Percentiles rank a stretch among this genome's conserved stretches.
Conservation (phyloP, 768 basidiomycete species). For the Phanerochaete sordida region DNA sequence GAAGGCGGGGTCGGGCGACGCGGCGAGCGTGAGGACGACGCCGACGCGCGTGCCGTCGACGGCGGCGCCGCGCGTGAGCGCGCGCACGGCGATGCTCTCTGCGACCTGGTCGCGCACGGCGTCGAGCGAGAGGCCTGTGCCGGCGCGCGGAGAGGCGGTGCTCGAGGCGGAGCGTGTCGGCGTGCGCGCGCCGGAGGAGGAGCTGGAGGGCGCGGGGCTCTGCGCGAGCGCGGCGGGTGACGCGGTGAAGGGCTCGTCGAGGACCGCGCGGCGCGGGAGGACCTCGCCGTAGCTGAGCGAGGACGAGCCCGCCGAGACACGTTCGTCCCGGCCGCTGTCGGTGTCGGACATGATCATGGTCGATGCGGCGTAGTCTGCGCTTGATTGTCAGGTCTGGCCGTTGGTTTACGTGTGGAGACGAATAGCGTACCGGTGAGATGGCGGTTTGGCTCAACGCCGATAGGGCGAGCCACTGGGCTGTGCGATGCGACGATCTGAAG, state of each 20-base stretch:
- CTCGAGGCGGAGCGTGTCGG: background rate
- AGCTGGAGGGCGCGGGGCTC: too few species aligned
- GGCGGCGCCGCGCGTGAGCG: slow-evolving; percentile 45
- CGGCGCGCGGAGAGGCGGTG: background rate
- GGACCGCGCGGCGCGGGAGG: background rate
- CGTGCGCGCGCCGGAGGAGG: background rate
- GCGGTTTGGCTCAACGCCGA: too few species aligned
- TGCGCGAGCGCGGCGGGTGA: background rate
- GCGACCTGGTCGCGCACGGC: slow-evolving; percentile 61
- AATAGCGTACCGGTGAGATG: too few species aligned
- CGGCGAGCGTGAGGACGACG: slow-evolving; percentile 58
- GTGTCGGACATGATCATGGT: background rate
- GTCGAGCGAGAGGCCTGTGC: slow-evolving; percentile 45
- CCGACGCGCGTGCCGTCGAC: slow-evolving; percentile 56
- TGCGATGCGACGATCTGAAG: too few species aligned
- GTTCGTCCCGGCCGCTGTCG: background rate
- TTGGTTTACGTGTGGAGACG: background rate
- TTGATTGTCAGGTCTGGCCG: background rate
- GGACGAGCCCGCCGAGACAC: background rate
- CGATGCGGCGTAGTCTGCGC: background rate
- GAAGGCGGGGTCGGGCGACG: slow-evolving; percentile 53
- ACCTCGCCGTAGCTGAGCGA: slow-evolving; percentile 5
- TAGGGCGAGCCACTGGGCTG: too few species aligned
- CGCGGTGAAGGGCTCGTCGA: background rate
- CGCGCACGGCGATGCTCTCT: slow-evolving; percentile 49